Percentiles rank a stretch among this genome's conserved stretches.
phyloP scores from a whole-genome alignment of 176 grass and related monocot species.

The Thinopyrum elongatum region DNA sequence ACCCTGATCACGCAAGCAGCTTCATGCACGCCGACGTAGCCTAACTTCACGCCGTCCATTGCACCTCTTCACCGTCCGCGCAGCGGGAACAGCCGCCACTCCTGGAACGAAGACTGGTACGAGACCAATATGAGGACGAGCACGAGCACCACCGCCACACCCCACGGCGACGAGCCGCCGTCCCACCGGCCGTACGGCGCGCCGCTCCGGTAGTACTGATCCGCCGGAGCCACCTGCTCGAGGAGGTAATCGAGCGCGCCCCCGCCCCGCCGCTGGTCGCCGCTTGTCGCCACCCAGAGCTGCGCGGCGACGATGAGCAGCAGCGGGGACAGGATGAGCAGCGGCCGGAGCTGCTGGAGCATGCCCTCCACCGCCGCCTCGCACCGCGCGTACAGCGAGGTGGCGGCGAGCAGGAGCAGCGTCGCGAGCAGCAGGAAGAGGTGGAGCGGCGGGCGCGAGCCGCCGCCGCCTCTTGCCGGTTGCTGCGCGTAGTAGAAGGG shows the following conservation, averaged over 20 bases:
- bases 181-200: slow-evolving; percentile 14
- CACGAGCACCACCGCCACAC: slow-evolving; percentile 66
- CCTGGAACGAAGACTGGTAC: slow-evolving; percentile 68
- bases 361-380: slow-evolving; percentile 60
- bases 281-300: slow-evolving; percentile 38
- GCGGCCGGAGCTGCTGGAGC: slow-evolving; percentile 37
- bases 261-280: slow-evolving; percentile 17
- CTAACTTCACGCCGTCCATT: neutral
- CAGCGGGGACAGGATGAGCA: slow-evolving; percentile 67
- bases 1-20: neutral
- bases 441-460: slow-evolving; percentile 30
- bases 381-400: slow-evolving; percentile 51
- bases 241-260: slow-evolving; percentile 26
- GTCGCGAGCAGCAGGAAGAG: slow-evolving; percentile 53
- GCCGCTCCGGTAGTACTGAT: too few relatives aligned
- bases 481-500: slow-evolving; percentile 44
- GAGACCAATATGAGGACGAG: slow-evolving; percentile 74
- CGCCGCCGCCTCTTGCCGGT: neutral
- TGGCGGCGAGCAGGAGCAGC: slow-evolving; percentile 34
- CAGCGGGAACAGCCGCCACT: slow-evolving; percentile 72
- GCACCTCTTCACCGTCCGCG: slow-evolving; percentile 31
- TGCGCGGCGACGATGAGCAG: slow-evolving; percentile 69
- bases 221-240: slow-evolving; percentile 26
- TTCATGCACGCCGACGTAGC: neutral
- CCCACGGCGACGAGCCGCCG: slow-evolving; percentile 64